Conservation (phyloP, 345 rosid genomes). For the Triadica sebifera region DNA sequence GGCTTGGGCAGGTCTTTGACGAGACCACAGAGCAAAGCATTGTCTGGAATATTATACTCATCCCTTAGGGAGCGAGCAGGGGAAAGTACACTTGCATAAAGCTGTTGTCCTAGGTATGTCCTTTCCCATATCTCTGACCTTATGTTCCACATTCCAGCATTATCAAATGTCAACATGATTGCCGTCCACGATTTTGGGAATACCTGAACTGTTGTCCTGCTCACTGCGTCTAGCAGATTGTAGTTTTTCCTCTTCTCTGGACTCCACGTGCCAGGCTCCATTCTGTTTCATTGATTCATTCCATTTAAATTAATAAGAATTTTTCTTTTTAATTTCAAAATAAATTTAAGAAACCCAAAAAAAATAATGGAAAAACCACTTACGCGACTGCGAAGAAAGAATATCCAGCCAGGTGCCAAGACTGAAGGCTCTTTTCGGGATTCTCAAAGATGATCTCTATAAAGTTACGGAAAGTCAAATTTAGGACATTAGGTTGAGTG, state of each 20-base stretch:
- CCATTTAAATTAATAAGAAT: too few species aligned
- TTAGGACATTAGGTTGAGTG: slow-evolving; percentile 39
- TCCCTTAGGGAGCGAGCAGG: slow-evolving; percentile 75
- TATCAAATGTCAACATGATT: slow-evolving; percentile 74
- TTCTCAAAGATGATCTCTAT: slow-evolving; percentile 79
- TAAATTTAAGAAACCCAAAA: too few species aligned
- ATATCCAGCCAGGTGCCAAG: slow-evolving; percentile 64
- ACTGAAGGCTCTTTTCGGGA: slow-evolving; percentile 62
- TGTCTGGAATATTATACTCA: slow-evolving; percentile 76
- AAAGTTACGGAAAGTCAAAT: slow-evolving; percentile 64
- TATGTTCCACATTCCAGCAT: slow-evolving; percentile 93
- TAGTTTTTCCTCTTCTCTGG: slow-evolving; percentile 75
- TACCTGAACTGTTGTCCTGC: slow-evolving; percentile 85
- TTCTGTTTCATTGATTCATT: slow-evolving; percentile 23
- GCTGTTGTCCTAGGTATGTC: slow-evolving; percentile 69
- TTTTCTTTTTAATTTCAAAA: too few species aligned
- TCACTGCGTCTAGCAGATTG: slow-evolving; percentile 77
- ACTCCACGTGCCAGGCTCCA: slow-evolving; percentile 75
- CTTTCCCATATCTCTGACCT: slow-evolving; percentile 70
- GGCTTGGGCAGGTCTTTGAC: slow-evolving; percentile 63
- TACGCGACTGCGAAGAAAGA: slow-evolving; percentile 83
- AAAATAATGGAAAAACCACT: slow-evolving; percentile 19
- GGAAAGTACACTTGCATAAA: slow-evolving; percentile 60
- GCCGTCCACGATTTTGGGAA: slow-evolving; percentile 91
- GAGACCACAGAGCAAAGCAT: slow-evolving; percentile 53